phyloP scores from a whole-genome alignment of 305 asterid genomes.

The Rubia tinctorum region DNA sequence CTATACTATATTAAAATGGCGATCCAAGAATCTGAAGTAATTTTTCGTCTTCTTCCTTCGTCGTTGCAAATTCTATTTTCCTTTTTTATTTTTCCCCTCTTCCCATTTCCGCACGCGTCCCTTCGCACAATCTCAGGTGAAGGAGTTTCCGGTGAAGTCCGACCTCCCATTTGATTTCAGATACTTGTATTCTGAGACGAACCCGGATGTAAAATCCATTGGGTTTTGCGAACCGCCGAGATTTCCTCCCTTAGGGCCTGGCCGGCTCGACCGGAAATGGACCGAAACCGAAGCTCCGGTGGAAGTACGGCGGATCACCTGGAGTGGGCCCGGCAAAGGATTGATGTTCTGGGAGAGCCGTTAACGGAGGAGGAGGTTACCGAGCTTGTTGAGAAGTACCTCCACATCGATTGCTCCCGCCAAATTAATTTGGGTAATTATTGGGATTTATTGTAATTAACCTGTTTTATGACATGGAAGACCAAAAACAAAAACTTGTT shows the following conservation, averaged over 20 bases:
- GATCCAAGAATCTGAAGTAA: too few species aligned
- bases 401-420: constrained; percentile 67
- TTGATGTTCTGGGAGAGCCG: constrained; percentile 56
- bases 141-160: constrained; percentile 29
- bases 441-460: neutral
- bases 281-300: constrained; percentile 69
- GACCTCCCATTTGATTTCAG: constrained; percentile 76
- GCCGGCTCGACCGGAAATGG: constrained; percentile 80
- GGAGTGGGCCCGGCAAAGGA: constrained; percentile 44
- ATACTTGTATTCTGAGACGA: constrained; percentile 78
- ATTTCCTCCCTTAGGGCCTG: constrained; percentile 88
- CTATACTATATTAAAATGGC: too few species aligned
- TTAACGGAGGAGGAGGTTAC: constrained; percentile 59
- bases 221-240: constrained; percentile 76
- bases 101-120: too few species aligned
- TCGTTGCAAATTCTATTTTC: too few species aligned
- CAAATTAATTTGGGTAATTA: constrained; percentile 76
- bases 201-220: constrained; percentile 59
- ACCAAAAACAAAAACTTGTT: neutral
- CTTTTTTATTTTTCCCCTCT: too few species aligned
- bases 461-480: neutral
- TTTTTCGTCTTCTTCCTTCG: too few species aligned
- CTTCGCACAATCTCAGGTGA: too few species aligned
- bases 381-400: constrained; percentile 72
- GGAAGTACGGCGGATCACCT: constrained; percentile 36